Percentiles rank a stretch among this genome's conserved stretches.
These are phyloP conservation scores for Barnettozyma populi DNA, from an alignment of 805 yeast species.

Conservation along the genomic window DNA sequence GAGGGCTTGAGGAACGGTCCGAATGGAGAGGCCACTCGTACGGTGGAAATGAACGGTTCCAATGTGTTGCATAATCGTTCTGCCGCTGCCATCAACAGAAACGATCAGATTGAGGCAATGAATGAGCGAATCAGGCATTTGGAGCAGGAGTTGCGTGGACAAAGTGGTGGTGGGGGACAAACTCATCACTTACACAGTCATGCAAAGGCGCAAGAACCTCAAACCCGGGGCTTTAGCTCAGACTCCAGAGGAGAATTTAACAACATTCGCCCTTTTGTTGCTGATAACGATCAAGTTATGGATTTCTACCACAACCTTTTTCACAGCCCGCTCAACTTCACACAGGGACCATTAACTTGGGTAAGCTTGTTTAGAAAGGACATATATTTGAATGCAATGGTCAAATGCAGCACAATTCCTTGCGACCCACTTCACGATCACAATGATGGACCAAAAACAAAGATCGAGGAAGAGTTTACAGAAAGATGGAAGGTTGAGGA, in stretches of 20 bases:
- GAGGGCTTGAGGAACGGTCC: not conserved
- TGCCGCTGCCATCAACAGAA: not conserved
- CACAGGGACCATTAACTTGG: constrained; percentile 24
- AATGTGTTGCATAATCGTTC: not conserved
- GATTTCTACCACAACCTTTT: constrained; percentile 13
- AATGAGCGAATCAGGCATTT: constrained; percentile 14
- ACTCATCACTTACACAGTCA: not conserved
- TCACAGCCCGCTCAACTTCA: constrained; percentile 8
- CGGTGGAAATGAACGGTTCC: not conserved
- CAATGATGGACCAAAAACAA: not conserved
- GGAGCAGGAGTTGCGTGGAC: constrained; percentile 9
- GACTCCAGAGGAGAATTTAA: not conserved
- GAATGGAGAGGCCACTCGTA: not conserved
- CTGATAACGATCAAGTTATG: constrained; percentile 3
- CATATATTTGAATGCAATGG: constrained; percentile 18
- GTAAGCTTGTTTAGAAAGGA: constrained; percentile 22
- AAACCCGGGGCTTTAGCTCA: not conserved
- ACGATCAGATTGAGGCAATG: constrained; percentile 6
- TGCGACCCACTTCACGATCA: not conserved
- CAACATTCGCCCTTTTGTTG: not conserved
- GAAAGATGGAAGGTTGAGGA: constrained; percentile 8
- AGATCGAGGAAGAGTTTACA: constrained; percentile 2
- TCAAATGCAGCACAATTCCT: constrained; percentile 1
- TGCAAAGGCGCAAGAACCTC: not conserved
- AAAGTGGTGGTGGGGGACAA: not conserved